Evolutionary conservation across 1,284 basidiomycete species (phyloP).

Genomic region (Ustilago crameri): DNA sequence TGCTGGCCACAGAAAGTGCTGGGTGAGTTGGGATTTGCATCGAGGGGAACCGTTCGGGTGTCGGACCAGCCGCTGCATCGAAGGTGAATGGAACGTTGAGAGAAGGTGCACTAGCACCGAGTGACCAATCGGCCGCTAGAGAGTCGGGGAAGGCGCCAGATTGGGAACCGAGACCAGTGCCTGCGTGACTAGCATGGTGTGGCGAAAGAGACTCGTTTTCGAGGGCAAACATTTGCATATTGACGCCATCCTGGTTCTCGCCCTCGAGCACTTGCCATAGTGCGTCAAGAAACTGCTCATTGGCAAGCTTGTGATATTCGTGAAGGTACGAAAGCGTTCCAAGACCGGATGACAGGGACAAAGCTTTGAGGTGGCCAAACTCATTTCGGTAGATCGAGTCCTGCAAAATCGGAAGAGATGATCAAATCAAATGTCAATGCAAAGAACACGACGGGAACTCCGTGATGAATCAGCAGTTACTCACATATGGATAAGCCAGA

Average conservation of each 20-base stretch:
- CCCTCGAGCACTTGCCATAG: conserved; percentile 51
- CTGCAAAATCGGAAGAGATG: neutral
- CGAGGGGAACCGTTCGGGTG: conserved; percentile 27
- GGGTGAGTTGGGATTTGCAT: conserved; percentile 34
- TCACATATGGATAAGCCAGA: conserved; percentile 43
- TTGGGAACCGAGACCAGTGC: conserved; percentile 24
- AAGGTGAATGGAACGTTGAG: conserved; percentile 49
- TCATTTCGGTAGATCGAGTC: conserved; percentile 52
- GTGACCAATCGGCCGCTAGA: conserved; percentile 38
- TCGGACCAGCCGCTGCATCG: conserved; percentile 34
- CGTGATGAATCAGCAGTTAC: neutral
- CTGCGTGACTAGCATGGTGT: conserved; percentile 27
- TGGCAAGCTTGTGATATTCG: conserved; percentile 52
- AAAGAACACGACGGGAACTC: neutral
- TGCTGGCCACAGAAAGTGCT: conserved; percentile 33
- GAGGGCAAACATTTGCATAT: conserved; percentile 50
- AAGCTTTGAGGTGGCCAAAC: conserved; percentile 48
- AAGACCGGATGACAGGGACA: conserved; percentile 45
- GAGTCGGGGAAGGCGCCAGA: conserved; percentile 27
- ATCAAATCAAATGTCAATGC: too few species aligned
- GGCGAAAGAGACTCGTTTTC: conserved; percentile 46
- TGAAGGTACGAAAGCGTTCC: conserved; percentile 51
- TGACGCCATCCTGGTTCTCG: conserved; percentile 44
- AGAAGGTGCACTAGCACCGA: conserved; percentile 34
- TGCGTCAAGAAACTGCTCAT: conserved; percentile 52